Evolutionary conservation across 305 asterid species (phyloP).

Genomic region (Fraxinus xanthoxyloides): DNA sequence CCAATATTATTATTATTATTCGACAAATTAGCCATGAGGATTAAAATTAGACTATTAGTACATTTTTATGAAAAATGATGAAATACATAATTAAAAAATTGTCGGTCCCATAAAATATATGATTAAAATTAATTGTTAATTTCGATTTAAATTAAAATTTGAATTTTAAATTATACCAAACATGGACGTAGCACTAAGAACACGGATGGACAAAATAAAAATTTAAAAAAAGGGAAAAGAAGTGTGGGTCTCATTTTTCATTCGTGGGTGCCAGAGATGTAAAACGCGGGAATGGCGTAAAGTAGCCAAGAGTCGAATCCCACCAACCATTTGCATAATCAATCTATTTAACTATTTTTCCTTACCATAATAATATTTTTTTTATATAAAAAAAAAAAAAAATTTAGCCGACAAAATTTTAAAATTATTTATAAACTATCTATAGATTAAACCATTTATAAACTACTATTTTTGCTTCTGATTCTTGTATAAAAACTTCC

Average conservation of each 20-base stretch:
- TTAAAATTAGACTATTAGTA: too few species aligned
- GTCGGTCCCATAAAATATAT: background rate
- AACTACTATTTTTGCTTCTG: background rate
- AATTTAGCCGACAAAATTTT: background rate
- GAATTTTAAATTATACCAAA: background rate
- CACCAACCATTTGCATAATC: background rate
- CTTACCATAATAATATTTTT: background rate
- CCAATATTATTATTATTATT: too few species aligned
- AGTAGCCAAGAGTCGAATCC: background rate
- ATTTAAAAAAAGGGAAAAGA: background rate
- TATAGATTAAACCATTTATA: background rate
- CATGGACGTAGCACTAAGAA: background rate
- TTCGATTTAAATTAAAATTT: too few species aligned
- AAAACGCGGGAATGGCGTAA: constrained; percentile 21
- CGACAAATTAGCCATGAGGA: background rate
- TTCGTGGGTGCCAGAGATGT: constrained; percentile 14
- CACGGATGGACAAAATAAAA: background rate
- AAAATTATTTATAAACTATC: background rate
- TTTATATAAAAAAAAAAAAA: too few species aligned
- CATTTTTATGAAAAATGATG: too few species aligned
- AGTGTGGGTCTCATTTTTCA: background rate
- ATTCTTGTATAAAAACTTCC: background rate
- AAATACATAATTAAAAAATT: too few species aligned
- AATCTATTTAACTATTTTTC: background rate
- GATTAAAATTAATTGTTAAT: too few species aligned